Conservation (phyloP, 2,329 filamentous ascomycete genomes). For the Aureobasidium leucospermi region DNA sequence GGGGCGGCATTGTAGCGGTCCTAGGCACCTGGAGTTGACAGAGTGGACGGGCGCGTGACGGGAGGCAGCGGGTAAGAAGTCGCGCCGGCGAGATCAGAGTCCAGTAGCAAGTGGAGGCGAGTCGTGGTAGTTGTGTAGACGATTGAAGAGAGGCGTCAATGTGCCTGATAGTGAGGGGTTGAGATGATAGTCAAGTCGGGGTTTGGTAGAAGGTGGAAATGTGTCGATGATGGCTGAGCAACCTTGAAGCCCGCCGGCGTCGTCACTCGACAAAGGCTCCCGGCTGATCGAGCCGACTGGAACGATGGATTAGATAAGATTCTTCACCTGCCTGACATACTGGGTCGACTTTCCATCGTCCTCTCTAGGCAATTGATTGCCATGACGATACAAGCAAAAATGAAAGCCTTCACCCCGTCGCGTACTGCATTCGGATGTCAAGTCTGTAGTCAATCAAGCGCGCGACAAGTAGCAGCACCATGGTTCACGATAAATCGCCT, state of each 20-base stretch:
- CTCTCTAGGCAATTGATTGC: neutral
- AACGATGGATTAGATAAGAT: too few relatives aligned
- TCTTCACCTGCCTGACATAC: neutral
- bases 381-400: neutral
- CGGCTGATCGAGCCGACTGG: too few relatives aligned
- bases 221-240: constrained; percentile 2
- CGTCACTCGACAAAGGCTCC: neutral
- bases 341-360: too few relatives aligned
- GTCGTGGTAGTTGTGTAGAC: too few relatives aligned
- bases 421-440: neutral
- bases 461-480: neutral
- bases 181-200: neutral
- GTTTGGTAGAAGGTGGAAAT: neutral
- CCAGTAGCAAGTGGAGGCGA: neutral
- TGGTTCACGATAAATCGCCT: neutral
- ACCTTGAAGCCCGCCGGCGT: neutral
- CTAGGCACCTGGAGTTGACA: neutral
- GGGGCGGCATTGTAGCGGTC: constrained; percentile 41
- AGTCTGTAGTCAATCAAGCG: neutral
- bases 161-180: neutral
- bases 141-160: neutral
- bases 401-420: constrained; percentile 2
- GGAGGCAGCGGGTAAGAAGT: neutral
- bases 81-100: neutral
- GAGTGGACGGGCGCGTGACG: neutral